Evolutionary conservation across 2,329 filamentous ascomycete species (phyloP).

Genomic region (Zymoseptoria tritici): DNA sequence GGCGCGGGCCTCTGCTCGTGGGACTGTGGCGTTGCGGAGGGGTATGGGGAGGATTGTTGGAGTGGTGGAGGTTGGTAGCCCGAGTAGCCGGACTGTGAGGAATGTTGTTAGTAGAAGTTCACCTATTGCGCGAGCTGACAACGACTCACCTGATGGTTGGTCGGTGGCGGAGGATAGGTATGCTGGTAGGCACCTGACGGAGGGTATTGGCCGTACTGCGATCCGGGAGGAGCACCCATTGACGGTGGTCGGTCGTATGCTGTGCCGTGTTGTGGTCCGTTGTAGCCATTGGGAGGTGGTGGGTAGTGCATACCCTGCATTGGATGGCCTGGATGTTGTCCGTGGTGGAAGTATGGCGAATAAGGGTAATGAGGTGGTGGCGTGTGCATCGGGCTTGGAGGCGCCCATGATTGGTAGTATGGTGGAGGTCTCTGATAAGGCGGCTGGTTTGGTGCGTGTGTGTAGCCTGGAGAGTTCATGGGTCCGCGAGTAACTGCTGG

Average conservation of each 20-base stretch:
- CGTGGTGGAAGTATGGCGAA: constrained; percentile 29
- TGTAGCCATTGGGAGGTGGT: constrained; percentile 22
- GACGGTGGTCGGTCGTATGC: constrained; percentile 35
- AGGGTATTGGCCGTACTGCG: constrained; percentile 26
- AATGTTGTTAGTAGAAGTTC: background rate
- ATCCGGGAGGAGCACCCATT: constrained; percentile 27
- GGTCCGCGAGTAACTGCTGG: constrained; percentile 73
- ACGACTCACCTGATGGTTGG: constrained; percentile 12
- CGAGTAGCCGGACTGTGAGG: constrained; percentile 5
- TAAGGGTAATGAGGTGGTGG: constrained; percentile 30
- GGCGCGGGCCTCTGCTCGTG: constrained; percentile 9
- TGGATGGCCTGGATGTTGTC: constrained; percentile 16
- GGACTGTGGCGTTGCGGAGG: constrained; percentile 5
- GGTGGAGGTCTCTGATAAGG: constrained; percentile 35
- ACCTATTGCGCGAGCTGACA: background rate
- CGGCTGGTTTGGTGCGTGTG: constrained; percentile 43
- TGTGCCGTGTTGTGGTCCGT: constrained; percentile 20
- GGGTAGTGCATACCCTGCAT: constrained; percentile 30
- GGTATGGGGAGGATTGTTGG: constrained; percentile 14
- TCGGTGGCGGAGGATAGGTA: constrained; percentile 21
- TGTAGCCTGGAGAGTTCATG: constrained; percentile 52
- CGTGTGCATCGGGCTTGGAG: constrained; percentile 37
- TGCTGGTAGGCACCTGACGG: constrained; percentile 11
- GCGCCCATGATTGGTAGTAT: constrained; percentile 34
- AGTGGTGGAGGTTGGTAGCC: constrained; percentile 17